Evolutionary conservation across 306 rosid genomes (phyloP), one percentile per base, ranked within the genome.

Genomic region (Begonia masoniana): DNA sequence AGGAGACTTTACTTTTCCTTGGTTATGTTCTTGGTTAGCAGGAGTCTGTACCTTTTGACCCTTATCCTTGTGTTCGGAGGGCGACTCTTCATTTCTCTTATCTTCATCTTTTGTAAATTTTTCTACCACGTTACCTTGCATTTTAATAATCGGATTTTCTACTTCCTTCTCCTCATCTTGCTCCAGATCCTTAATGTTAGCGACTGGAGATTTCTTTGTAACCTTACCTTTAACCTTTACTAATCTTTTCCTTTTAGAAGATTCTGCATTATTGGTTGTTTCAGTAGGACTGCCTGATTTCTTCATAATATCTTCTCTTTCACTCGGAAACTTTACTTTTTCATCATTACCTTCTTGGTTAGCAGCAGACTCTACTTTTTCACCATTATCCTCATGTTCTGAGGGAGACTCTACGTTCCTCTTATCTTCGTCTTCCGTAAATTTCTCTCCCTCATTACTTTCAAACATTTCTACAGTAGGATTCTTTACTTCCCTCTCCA

Each of bases 231-330:
- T 31, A 31, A 2, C 39, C 39, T 31, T 31, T 7, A 31, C 39
- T 31, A 31, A 31, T 31, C 39, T 31, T 31, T 31, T 31, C 9
- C 39, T 5, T 31, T 31, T 31, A 31, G 39, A 31, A 31, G 39
- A 31, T 31, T 31, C 39, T 31, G 39, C 39, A 31, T 5, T 5
- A 31, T 6, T 31, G 39, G 8, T 31, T 31, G 9, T 31, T 31
- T 31, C 39, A 31, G 39, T 31, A 31, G 39, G 39, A 31, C 39
- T 31, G 0, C 39, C 7, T 31, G 39, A 31, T 31, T 31, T 31
- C 35, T 49, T 26, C 58, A 59, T 57, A 48, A 41, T 47, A 47
- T 62, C 82, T 61, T 61, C 75, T 58, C 68, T 74, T 61, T 68
- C 78, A 74, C 73, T 64, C 17, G 54, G 54, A 4, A 5, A 50